A percentile compares a stretch with the other conserved stretches of the same genome.
Conservation (phyloP, 345 rosid genomes). For the Eucalyptus polybractea region DNA sequence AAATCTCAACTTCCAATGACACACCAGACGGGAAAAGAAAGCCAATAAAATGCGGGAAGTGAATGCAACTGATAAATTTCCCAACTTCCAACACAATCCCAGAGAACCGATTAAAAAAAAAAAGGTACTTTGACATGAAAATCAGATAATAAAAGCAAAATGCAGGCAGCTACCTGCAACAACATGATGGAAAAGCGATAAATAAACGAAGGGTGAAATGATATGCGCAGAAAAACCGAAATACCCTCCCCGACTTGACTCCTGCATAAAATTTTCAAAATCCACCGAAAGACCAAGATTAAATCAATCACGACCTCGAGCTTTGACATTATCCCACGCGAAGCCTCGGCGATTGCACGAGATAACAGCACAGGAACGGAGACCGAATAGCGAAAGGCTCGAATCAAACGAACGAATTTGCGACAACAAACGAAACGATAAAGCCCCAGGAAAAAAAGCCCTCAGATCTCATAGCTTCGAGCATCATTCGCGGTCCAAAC, state of each 20-base stretch:
- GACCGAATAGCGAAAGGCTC: not conserved
- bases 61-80: not conserved
- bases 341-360: not conserved
- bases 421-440: not conserved
- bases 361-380: not conserved
- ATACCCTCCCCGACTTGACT: not conserved
- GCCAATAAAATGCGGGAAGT: not conserved
- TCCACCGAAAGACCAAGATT: not conserved
- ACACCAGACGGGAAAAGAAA: not conserved
- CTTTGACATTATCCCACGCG: not conserved
- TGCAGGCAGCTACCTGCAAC: not conserved
- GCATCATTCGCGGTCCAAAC: not conserved
- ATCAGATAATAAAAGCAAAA: not conserved
- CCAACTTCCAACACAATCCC: not conserved
- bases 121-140: not conserved
- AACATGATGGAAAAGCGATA: not conserved
- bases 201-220: not conserved
- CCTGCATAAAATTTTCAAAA: not conserved
- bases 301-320: not conserved
- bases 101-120: not conserved
- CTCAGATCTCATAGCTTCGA: constrained; percentile 6
- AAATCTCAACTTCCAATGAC: not conserved
- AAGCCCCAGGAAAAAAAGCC: not conserved
- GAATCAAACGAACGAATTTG: not conserved
- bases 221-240: not conserved